Percentiles rank a stretch among this genome's conserved stretches.
phyloP scores from a whole-genome alignment of 345 rosid species.

The Hibiscus tridactylites region DNA sequence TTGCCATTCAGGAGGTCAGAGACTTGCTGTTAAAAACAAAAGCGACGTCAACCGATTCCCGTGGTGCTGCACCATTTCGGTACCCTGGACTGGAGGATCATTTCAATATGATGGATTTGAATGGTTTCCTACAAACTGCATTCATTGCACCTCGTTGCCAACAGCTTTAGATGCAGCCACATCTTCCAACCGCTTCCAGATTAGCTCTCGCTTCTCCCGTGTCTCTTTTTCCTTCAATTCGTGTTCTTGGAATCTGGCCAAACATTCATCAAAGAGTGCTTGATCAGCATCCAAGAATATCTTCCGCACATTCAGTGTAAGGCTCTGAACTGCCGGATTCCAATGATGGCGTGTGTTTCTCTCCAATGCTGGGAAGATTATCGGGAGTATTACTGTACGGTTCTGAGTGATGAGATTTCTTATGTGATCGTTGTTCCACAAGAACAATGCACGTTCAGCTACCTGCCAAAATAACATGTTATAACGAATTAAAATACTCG shows the following conservation, averaged over 20 bases:
- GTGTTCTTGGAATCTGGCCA: not conserved
- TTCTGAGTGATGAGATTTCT: not conserved
- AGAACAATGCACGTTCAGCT: not conserved
- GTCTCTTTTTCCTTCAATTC: not conserved
- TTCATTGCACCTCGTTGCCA: constrained; percentile 28
- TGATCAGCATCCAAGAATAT: not conserved
- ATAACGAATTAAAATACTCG: constrained; percentile 14
- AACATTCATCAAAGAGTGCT: not conserved
- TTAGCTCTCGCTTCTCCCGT: not conserved
- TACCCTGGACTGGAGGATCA: not conserved
- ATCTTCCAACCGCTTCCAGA: not conserved
- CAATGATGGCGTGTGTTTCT: not conserved
- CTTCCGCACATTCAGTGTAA: not conserved
- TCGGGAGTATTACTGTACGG: not conserved
- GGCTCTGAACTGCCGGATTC: not conserved
- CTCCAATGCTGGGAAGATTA: not conserved
- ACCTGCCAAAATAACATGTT: not conserved
- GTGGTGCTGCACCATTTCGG: not conserved
- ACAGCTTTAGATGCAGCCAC: constrained; percentile 36
- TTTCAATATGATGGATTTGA: not conserved
- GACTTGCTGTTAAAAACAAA: not conserved
- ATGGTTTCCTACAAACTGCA: constrained; percentile 1
- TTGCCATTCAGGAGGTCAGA: constrained; percentile 1
- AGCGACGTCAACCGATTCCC: not conserved
- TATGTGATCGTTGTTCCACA: not conserved